Evolutionary conservation across 1,284 basidiomycete genomes (phyloP).

Genomic region (Cutaneotrichosporon cyanovorans): DNA sequence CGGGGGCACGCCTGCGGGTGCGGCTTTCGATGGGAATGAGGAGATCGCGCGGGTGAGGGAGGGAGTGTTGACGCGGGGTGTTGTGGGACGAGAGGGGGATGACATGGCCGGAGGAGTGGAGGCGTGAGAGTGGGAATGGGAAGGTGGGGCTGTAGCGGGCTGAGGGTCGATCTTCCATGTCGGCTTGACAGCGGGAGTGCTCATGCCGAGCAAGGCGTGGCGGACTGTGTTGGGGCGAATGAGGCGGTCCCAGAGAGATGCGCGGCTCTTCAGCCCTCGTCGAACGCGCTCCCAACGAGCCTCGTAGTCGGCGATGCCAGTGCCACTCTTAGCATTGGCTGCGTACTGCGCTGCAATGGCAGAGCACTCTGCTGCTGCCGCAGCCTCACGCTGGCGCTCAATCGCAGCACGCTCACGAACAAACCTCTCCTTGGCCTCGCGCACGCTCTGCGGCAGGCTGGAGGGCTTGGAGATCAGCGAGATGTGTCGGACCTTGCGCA

Average conservation of each 20-base stretch:
- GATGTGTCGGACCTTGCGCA: constrained; percentile 39
- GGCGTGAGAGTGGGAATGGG: background rate
- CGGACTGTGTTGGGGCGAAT: constrained; percentile 12
- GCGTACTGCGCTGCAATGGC: background rate
- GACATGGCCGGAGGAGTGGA: background rate
- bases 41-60: too few species aligned
- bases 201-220: constrained; percentile 11
- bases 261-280: constrained; percentile 2
- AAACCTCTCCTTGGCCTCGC: constrained; percentile 15
- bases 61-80: too few species aligned
- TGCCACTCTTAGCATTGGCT: background rate
- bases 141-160: background rate
- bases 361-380: constrained; percentile 1
- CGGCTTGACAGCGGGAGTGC: background rate
- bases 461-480: constrained; percentile 22
- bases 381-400: constrained; percentile 7
- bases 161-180: background rate
- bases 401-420: constrained; percentile 12
- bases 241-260: constrained; percentile 14
- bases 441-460: constrained; percentile 8
- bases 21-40: too few species aligned
- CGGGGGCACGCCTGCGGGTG: too few species aligned
- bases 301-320: constrained; percentile 12
- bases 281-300: constrained; percentile 12
- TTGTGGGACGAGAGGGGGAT: background rate